phyloP scores from a whole-genome alignment of 352 stramenopile species.

The Globisporangium viniferum region DNA sequence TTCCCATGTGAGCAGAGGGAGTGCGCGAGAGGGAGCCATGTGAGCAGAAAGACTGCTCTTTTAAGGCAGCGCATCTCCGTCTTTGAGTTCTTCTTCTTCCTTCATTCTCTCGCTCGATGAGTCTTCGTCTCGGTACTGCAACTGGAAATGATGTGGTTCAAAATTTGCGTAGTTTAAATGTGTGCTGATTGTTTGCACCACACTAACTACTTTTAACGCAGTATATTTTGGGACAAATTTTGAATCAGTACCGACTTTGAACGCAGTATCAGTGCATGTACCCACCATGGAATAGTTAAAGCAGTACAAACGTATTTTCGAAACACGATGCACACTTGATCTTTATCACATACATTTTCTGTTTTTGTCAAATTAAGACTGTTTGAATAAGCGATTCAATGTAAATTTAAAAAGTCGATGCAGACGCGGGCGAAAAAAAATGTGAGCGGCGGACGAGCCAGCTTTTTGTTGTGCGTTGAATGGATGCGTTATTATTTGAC shows the following conservation, averaged over 20 bases:
- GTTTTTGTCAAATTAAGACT: not conserved
- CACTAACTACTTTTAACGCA: not conserved
- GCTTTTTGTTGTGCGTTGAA: not conserved
- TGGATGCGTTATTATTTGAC: not conserved
- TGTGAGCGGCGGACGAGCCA: not conserved
- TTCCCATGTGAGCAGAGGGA: not conserved
- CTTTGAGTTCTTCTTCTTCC: not conserved
- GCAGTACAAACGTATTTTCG: not conserved
- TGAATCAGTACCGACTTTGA: not conserved
- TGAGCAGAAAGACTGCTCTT: not conserved
- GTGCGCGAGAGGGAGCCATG: not conserved
- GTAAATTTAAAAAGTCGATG: not conserved
- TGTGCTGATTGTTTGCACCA: not conserved
- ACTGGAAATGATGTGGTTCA: not conserved
- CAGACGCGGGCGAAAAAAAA: not conserved
- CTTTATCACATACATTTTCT: not conserved
- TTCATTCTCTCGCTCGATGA: not conserved
- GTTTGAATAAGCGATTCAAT: not conserved
- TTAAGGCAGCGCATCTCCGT: not conserved
- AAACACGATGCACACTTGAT: not conserved
- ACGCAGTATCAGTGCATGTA: not conserved
- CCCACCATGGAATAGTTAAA: not conserved
- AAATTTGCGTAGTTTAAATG: not conserved
- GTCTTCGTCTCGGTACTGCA: not conserved
- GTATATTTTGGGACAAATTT: not conserved